Evolutionary conservation across 202 grass and related monocot genomes (phyloP).

Genomic region (Eragrostis tef): DNA sequence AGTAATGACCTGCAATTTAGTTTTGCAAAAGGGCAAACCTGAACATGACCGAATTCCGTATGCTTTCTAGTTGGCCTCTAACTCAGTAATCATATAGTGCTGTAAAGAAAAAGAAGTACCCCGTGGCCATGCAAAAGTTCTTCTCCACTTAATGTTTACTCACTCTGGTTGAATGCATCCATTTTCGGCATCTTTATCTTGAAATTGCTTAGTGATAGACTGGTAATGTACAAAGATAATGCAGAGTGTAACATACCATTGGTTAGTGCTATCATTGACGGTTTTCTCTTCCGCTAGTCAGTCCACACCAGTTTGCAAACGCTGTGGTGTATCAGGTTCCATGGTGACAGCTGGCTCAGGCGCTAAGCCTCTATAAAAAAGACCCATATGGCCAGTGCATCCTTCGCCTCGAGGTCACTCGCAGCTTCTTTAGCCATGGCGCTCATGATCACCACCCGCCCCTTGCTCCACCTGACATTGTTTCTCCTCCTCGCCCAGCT

Average conservation of each 20-base stretch:
- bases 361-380: conserved; percentile 36
- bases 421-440: conserved; percentile 40
- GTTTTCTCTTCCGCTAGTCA: background rate
- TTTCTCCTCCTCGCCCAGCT: conserved; percentile 21
- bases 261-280: background rate
- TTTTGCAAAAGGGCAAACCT: background rate
- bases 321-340: background rate
- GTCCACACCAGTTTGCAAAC: background rate
- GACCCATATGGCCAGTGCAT: background rate
- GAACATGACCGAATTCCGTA: no score
- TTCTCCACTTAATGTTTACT: no score
- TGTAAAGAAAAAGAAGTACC: no score
- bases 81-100: background rate
- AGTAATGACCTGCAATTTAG: no score
- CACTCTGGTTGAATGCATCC: no score
- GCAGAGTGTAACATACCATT: background rate
- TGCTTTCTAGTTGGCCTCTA: background rate
- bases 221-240: no score
- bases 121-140: no score
- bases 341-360: no score
- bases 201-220: no score
- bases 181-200: no score
- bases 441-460: background rate
- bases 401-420: conserved; percentile 1
- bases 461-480: background rate